A percentile compares a stretch with the other conserved stretches of the same genome.
Evolutionary conservation across 805 yeast genomes (phyloP).

Genomic region (Wickerhamiella azyma): DNA sequence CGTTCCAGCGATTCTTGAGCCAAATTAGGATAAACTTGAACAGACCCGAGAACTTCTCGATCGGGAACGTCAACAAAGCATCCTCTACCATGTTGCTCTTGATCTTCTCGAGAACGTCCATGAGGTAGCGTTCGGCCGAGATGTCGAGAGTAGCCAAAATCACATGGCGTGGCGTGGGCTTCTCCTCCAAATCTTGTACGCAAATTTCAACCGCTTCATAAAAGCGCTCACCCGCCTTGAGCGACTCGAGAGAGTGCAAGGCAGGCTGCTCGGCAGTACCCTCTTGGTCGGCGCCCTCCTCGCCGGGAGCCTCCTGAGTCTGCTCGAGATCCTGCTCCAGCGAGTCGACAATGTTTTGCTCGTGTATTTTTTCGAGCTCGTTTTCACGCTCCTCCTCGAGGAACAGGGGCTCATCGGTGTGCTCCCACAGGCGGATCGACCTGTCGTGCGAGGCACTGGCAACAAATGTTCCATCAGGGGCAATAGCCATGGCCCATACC

Average conservation of each 20-base stretch:
- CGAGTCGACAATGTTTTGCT: slow-evolving; percentile 59
- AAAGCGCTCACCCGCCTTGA: slow-evolving; percentile 86
- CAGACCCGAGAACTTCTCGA: slow-evolving; percentile 62
- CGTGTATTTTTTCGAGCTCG: slow-evolving; percentile 87
- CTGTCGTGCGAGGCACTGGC: slow-evolving; percentile 87
- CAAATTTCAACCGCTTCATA: slow-evolving; percentile 89
- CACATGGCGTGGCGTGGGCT: slow-evolving; percentile 36
- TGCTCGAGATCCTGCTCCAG: slow-evolving; percentile 33
- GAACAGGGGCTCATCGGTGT: slow-evolving; percentile 90
- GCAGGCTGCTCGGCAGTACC: slow-evolving; percentile 44
- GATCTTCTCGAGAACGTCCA: slow-evolving; percentile 56
- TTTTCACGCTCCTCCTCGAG: slow-evolving; percentile 93
- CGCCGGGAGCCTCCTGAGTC: slow-evolving; percentile 1
- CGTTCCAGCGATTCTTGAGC: slow-evolving; percentile 38
- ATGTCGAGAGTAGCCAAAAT: slow-evolving; percentile 60
- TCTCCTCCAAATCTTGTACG: slow-evolving; percentile 43
- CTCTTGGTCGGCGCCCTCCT: slow-evolving; percentile 32
- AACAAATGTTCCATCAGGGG: slow-evolving; percentile 50
- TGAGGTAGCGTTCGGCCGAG: slow-evolving; percentile 63
- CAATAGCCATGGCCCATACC: slow-evolving; percentile 83
- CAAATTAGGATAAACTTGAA: slow-evolving; percentile 64
- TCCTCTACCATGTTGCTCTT: slow-evolving; percentile 82
- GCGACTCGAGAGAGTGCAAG: slow-evolving; percentile 76
- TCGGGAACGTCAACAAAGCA: slow-evolving; percentile 81
- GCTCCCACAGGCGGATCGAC: slow-evolving; percentile 83